Evolutionary conservation across 1,284 basidiomycete genomes (phyloP).

Genomic region (Cutaneotrichosporon cyanovorans): DNA sequence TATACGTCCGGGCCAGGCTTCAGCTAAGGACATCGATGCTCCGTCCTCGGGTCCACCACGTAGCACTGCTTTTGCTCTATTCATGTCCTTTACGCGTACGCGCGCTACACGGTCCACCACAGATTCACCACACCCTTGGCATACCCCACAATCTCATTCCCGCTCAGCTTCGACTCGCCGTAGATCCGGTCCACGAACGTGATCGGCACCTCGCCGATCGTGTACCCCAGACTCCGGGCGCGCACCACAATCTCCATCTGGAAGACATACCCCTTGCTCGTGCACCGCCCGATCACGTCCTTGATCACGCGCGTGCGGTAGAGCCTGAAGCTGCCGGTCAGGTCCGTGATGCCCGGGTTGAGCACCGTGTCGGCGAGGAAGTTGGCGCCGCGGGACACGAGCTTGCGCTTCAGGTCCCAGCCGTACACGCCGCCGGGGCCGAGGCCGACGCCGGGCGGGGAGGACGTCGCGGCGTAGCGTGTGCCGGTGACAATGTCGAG

Average conservation of each 20-base stretch:
- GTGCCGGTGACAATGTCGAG: slow-evolving; percentile 86
- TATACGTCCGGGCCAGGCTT: no score
- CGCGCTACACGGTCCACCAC: slow-evolving; percentile 56
- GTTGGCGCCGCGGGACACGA: slow-evolving; percentile 78
- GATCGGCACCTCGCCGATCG: slow-evolving; percentile 81
- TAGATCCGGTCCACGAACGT: slow-evolving; percentile 89
- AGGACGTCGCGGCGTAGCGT: slow-evolving; percentile 54
- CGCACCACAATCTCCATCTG: slow-evolving; percentile 97
- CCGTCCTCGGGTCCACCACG: slow-evolving; percentile 12
- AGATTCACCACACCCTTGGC: slow-evolving; percentile 75
- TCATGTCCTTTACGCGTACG: neutral
- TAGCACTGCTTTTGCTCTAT: neutral
- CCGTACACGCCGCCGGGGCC: slow-evolving; percentile 75
- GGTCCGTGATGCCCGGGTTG: slow-evolving; percentile 72
- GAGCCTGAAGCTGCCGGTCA: slow-evolving; percentile 77
- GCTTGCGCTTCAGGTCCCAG: slow-evolving; percentile 79
- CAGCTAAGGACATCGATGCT: no score
- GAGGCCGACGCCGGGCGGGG: slow-evolving; percentile 34
- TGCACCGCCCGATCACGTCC: slow-evolving; percentile 71
- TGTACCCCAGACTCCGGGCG: slow-evolving; percentile 70
- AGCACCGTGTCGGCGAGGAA: slow-evolving; percentile 75
- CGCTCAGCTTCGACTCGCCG: slow-evolving; percentile 83
- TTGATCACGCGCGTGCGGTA: slow-evolving; percentile 69
- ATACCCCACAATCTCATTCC: slow-evolving; percentile 81
- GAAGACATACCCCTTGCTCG: slow-evolving; percentile 86